These are phyloP conservation scores for Aspergillus taichungensis DNA, from an alignment of 495 filamentous ascomycete genomes.

Conservation along the genomic window DNA sequence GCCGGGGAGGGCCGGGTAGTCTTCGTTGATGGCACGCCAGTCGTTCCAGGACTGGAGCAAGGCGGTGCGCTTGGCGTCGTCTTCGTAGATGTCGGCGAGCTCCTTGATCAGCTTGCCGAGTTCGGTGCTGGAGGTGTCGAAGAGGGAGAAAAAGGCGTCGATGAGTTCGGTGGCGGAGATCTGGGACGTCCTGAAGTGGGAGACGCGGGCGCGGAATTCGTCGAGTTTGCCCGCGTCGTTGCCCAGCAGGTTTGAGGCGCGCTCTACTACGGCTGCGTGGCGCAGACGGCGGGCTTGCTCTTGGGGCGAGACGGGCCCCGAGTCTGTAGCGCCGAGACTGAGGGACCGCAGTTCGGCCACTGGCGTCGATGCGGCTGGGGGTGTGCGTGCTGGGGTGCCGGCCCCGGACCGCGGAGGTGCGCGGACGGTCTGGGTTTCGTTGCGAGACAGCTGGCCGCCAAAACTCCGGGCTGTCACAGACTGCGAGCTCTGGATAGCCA, in stretches of 20 bases:
- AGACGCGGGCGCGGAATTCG: slow-evolving; percentile 70
- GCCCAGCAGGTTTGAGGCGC: slow-evolving; percentile 68
- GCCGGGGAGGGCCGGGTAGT: slow-evolving; percentile 83
- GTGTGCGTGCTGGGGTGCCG: slow-evolving; percentile 28
- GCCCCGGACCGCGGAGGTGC: slow-evolving; percentile 35
- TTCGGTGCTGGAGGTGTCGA: slow-evolving; percentile 68
- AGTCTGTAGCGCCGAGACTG: slow-evolving; percentile 18
- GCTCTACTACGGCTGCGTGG: slow-evolving; percentile 67
- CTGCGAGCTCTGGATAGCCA: slow-evolving; percentile 83
- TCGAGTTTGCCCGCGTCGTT: slow-evolving; percentile 62
- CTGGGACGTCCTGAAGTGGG: slow-evolving; percentile 56
- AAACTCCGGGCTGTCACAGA: slow-evolving; percentile 69
- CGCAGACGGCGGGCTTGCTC: slow-evolving; percentile 73
- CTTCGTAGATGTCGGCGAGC: slow-evolving; percentile 87
- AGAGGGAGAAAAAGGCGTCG: slow-evolving; percentile 71
- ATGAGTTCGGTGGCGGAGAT: slow-evolving; percentile 68
- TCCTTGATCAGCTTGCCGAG: slow-evolving; percentile 87
- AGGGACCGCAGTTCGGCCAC: slow-evolving; percentile 35
- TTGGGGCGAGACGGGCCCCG: slow-evolving; percentile 47
- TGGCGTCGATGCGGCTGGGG: slow-evolving; percentile 31
- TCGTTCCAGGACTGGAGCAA: slow-evolving; percentile 83
- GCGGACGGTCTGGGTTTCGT: slow-evolving; percentile 37
- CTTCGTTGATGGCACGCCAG: slow-evolving; percentile 91
- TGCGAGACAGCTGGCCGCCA: slow-evolving; percentile 64
- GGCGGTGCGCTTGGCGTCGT: slow-evolving; percentile 57